Evolutionary conservation across 129 eudicot genomes (phyloP).

Genomic region (Oenanthe sinensis): DNA sequence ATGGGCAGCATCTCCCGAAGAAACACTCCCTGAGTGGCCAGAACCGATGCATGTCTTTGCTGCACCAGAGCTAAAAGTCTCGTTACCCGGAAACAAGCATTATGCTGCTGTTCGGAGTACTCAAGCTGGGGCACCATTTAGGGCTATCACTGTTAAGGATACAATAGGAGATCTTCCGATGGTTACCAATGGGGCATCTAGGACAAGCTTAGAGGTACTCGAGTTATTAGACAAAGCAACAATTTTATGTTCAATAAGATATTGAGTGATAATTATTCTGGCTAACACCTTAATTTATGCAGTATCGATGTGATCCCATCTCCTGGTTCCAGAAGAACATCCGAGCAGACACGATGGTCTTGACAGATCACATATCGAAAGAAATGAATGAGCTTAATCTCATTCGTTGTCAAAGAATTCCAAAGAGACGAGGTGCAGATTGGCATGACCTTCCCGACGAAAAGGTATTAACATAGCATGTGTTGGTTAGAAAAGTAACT

Average conservation of each 20-base stretch:
- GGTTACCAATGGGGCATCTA: conserved; percentile 55
- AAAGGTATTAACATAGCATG: conserved; percentile 26
- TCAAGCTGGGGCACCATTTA: conserved; percentile 60
- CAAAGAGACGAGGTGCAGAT: conserved; percentile 53
- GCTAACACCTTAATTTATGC: conserved; percentile 13
- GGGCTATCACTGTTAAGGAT: conserved; percentile 62
- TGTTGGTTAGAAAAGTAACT: background rate
- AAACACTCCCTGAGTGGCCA: conserved; percentile 64
- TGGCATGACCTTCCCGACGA: conserved; percentile 67
- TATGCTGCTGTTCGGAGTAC: conserved; percentile 66
- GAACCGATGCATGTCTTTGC: conserved; percentile 80
- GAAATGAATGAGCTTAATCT: conserved; percentile 61
- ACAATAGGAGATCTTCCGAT: conserved; percentile 65
- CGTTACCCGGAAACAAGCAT: conserved; percentile 21
- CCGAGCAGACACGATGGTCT: conserved; percentile 23
- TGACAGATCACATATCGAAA: conserved; percentile 52
- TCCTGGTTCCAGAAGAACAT: conserved; percentile 61
- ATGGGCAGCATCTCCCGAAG: conserved; percentile 71
- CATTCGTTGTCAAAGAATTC: conserved; percentile 53
- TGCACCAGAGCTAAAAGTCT: conserved; percentile 45
- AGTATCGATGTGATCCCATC: conserved; percentile 49
- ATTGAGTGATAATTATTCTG: background rate
- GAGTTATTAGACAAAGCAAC: background rate
- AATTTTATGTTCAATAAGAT: background rate
- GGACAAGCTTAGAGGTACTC: conserved; percentile 39